Evolutionary conservation across 495 filamentous ascomycete species (phyloP).

Genomic region (Xylaria telfairii): DNA sequence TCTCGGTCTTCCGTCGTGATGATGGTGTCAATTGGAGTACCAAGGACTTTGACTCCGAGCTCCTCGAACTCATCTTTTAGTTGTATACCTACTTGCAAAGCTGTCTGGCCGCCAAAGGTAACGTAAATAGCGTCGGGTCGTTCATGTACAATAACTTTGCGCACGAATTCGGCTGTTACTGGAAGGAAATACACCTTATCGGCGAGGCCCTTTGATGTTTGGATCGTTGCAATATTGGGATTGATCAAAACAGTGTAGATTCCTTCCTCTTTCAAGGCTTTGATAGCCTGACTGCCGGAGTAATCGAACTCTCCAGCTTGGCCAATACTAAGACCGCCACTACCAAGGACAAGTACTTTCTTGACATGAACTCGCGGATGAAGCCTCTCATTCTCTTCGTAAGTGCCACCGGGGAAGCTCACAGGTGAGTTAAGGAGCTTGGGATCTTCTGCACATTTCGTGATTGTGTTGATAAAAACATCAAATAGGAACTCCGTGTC

Average conservation of each 20-base stretch:
- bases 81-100: slow-evolving; percentile 91
- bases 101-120: slow-evolving; percentile 95
- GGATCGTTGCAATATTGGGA: slow-evolving; percentile 98
- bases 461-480: slow-evolving; percentile 88
- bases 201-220: slow-evolving; percentile 95
- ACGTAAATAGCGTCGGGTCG: slow-evolving; percentile 94
- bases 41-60: slow-evolving; percentile 90
- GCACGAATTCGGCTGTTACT: slow-evolving; percentile 95
- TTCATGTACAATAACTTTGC: slow-evolving; percentile 93
- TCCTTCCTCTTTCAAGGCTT: slow-evolving; percentile 94
- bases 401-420: slow-evolving; percentile 81
- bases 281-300: slow-evolving; percentile 93
- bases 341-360: slow-evolving; percentile 93
- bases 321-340: slow-evolving; percentile 92
- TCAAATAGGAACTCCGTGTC: slow-evolving; percentile 98
- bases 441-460: slow-evolving; percentile 63
- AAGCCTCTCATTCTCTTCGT: slow-evolving; percentile 74
- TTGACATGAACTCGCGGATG: slow-evolving; percentile 83
- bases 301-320: slow-evolving; percentile 99
- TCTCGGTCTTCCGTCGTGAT: slow-evolving; percentile 98
- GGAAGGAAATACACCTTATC: slow-evolving; percentile 99
- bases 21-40: slow-evolving; percentile 96
- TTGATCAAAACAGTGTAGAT: slow-evolving; percentile 96
- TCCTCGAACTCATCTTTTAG: slow-evolving; percentile 93
- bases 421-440: slow-evolving; percentile 72